Evolutionary conservation across 352 stramenopile genomes (phyloP).

Genomic region (Globisporangium cederbergense): DNA sequence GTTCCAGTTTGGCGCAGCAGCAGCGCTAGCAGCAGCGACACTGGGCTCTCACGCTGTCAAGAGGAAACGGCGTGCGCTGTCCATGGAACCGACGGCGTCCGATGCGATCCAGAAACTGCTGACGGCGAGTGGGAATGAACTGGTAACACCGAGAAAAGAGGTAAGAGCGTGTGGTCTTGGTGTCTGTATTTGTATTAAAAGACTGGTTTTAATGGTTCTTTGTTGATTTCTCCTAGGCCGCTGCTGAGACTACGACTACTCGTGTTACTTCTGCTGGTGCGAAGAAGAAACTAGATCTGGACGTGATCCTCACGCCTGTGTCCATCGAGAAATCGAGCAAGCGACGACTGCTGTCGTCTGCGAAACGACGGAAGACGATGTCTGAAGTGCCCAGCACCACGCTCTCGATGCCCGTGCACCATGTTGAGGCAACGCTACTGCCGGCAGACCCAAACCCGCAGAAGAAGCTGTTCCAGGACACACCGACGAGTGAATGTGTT

Average conservation of each 20-base stretch:
- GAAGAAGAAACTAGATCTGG: slow-evolving; percentile 17
- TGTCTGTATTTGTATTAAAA: neutral
- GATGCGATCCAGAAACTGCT: slow-evolving; percentile 61
- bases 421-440: neutral
- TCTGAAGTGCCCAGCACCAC: slow-evolving; percentile 15
- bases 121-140: slow-evolving; percentile 8
- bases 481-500: slow-evolving; percentile 25
- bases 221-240: neutral
- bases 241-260: neutral
- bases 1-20: slow-evolving; percentile 20
- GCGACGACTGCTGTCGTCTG: slow-evolving; percentile 10
- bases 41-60: slow-evolving; percentile 11
- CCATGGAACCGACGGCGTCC: slow-evolving; percentile 68
- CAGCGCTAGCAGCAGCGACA: slow-evolving; percentile 18
- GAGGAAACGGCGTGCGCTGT: slow-evolving; percentile 48
- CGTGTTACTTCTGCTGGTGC: neutral
- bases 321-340: neutral
- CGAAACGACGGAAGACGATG: slow-evolving; percentile 21
- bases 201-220: neutral
- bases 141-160: slow-evolving; percentile 7
- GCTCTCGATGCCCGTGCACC: slow-evolving; percentile 6
- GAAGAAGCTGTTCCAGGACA: slow-evolving; percentile 21
- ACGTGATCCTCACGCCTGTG: slow-evolving; percentile 11
- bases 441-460: slow-evolving; percentile 9
- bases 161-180: neutral